These are phyloP conservation scores for Actinomortierella ambigua DNA, from an alignment of 371 early-diverging fungal genomes.

Conservation along the genomic window DNA sequence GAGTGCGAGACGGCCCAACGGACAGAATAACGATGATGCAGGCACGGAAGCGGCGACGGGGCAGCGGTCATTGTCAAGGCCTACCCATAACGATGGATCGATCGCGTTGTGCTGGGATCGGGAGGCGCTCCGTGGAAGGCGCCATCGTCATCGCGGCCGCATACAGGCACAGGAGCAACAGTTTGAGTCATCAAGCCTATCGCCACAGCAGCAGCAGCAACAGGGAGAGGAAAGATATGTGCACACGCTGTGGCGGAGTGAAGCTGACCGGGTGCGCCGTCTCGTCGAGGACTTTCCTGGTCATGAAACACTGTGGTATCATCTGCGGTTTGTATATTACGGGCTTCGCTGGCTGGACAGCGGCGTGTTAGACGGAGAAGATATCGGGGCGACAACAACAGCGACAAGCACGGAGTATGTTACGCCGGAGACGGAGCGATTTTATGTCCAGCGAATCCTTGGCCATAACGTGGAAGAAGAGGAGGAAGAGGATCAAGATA, in stretches of 20 bases:
- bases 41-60: not conserved
- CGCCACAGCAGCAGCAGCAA: not conserved
- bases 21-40: not conserved
- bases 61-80: too few species aligned
- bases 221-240: slow-evolving; percentile 8
- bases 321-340: slow-evolving; percentile 54
- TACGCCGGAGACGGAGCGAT: slow-evolving; percentile 5
- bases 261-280: slow-evolving; percentile 45
- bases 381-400: not conserved
- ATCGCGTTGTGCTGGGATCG: too few species aligned
- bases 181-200: too few species aligned
- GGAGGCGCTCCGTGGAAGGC: too few species aligned
- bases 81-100: too few species aligned
- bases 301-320: slow-evolving; percentile 65
- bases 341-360: slow-evolving; percentile 41
- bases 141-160: too few species aligned
- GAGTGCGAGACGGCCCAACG: slow-evolving; percentile 7
- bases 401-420: not conserved
- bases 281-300: slow-evolving; percentile 56
- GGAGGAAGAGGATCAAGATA: too few species aligned
- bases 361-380: slow-evolving; percentile 2
- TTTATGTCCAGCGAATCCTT: slow-evolving; percentile 1
- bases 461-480: too few species aligned
- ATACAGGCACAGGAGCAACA: too few species aligned
- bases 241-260: slow-evolving; percentile 29